phyloP scores from a whole-genome alignment of 306 rosid species.

The Cicer cuneatum region DNA sequence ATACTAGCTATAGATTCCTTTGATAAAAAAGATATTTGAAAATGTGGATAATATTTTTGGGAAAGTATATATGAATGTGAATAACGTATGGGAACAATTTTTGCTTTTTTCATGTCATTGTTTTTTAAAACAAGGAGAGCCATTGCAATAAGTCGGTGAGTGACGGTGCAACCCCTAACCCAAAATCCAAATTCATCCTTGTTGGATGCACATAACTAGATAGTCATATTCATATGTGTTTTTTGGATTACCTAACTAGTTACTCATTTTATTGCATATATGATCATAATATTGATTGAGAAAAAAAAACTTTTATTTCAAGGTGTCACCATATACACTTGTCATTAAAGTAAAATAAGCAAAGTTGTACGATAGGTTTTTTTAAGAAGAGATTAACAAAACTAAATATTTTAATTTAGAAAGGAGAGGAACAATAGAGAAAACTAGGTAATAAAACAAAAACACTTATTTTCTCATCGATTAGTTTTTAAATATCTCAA shows the following conservation, averaged over 20 bases:
- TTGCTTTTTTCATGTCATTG: conserved; percentile 28
- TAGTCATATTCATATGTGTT: neutral
- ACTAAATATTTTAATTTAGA: too few species aligned
- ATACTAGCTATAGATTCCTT: conserved; percentile 52
- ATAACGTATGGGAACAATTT: conserved; percentile 40
- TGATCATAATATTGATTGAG: neutral
- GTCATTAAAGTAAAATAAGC: conserved; percentile 39
- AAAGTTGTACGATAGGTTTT: neutral
- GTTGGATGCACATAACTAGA: conserved; percentile 35
- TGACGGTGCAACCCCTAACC: conserved; percentile 49
- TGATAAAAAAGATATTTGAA: conserved; percentile 21
- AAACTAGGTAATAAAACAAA: too few species aligned
- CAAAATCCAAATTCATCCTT: conserved; percentile 34
- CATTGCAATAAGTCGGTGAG: conserved; percentile 43
- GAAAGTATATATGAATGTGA: conserved; percentile 43
- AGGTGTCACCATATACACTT: conserved; percentile 31
- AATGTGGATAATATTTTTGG: conserved; percentile 43
- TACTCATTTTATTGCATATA: conserved; percentile 9
- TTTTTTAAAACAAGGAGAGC: conserved; percentile 11
- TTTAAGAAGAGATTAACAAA: too few species aligned
- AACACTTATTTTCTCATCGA: too few species aligned
- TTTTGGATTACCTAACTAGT: conserved; percentile 31
- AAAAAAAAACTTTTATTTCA: conserved; percentile 19
- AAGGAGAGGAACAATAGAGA: too few species aligned
- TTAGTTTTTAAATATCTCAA: too few species aligned